These are phyloP conservation scores for Glycyrrhiza uralensis DNA, from an alignment of 306 rosid species.

Conservation along the genomic window DNA sequence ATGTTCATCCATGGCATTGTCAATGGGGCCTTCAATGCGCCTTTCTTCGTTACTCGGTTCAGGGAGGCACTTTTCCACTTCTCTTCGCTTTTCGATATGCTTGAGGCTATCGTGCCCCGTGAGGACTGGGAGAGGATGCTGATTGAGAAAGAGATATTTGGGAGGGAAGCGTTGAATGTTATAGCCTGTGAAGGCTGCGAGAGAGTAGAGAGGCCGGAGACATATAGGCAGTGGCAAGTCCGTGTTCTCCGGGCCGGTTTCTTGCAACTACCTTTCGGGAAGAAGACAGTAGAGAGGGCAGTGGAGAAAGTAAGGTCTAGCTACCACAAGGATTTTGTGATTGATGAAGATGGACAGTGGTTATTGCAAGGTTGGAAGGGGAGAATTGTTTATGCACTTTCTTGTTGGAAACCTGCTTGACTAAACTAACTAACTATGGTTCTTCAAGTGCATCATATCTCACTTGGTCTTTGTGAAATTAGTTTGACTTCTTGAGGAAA, in stretches of 20 bases:
- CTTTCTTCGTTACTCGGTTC: constrained; percentile 91
- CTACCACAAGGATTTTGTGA: constrained; percentile 83
- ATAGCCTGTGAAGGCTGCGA: constrained; percentile 96
- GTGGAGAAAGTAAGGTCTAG: constrained; percentile 44
- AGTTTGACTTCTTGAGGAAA: constrained; percentile 5
- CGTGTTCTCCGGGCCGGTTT: constrained; percentile 85
- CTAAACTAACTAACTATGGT: constrained; percentile 10
- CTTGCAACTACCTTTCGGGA: constrained; percentile 44
- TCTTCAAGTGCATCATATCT: neutral
- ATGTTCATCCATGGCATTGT: constrained; percentile 70
- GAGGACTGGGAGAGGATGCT: constrained; percentile 86
- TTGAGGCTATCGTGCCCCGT: constrained; percentile 83
- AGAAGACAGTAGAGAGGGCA: constrained; percentile 43
- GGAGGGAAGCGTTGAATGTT: constrained; percentile 87
- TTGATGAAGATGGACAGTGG: constrained; percentile 84
- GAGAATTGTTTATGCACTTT: constrained; percentile 68
- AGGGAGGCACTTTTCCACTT: constrained; percentile 90
- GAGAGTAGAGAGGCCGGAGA: constrained; percentile 95
- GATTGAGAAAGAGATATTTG: constrained; percentile 80
- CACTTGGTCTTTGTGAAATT: constrained; percentile 15
- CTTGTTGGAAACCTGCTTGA: constrained; percentile 75
- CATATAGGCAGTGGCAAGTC: constrained; percentile 92
- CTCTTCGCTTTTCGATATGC: constrained; percentile 90
- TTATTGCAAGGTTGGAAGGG: constrained; percentile 98
- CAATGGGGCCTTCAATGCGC: constrained; percentile 90